Base-by-base conservation (phyloP, 306 rosid genomes). In the Citrullus colocynthis region DNA sequence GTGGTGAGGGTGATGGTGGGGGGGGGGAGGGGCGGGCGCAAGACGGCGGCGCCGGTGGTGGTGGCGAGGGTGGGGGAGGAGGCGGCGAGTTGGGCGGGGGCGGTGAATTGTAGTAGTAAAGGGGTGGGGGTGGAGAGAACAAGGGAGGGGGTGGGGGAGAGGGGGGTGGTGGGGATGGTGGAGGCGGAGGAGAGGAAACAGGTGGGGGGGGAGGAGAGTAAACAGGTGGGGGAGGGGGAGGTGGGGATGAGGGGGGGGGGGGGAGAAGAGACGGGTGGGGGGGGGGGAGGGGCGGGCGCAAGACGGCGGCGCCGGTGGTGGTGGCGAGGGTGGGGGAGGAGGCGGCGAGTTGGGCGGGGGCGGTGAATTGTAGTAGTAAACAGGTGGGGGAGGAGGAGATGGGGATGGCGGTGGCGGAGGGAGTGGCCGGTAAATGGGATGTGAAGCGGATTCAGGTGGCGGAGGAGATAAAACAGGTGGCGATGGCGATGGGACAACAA, bases 51-150 rank as follows among this genome's bases (percentile, higher is more conserved):
- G 96, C n/a, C 0, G 93, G 84, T 0, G 86, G 86, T 1, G 87
- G 80, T 11, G 64, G 80, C 3, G 61, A 79, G 0, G 80, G 41
- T 0, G 85, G 85, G 9, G 90, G 96, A 7, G 91, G 90, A 4
- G 97, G 90, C 2, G 95, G 86, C 6, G 97, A 85, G 3, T 93
- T 87, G 17, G 91, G 91, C 5, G 91, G 98, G 1, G 88, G 86
- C 17, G 96, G 92, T n/a, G 95, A 74, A 54, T 34, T 74, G 78
- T 74, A 74, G 93, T 21, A 95, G 93, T 0, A 94, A 87, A 37
- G 78, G 0, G 84, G 84, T 0, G 86, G 86, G 10, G 87, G 80
- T 10, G 58, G 81, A 3, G 61, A 79, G 0, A 82, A 64, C 0
- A 81, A 75, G 0, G 85, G 85, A 1, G 87, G 66, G 34, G 44